These are phyloP conservation scores for Begonia loranthoides DNA, from an alignment of 306 rosid species.

Conservation along the genomic window DNA sequence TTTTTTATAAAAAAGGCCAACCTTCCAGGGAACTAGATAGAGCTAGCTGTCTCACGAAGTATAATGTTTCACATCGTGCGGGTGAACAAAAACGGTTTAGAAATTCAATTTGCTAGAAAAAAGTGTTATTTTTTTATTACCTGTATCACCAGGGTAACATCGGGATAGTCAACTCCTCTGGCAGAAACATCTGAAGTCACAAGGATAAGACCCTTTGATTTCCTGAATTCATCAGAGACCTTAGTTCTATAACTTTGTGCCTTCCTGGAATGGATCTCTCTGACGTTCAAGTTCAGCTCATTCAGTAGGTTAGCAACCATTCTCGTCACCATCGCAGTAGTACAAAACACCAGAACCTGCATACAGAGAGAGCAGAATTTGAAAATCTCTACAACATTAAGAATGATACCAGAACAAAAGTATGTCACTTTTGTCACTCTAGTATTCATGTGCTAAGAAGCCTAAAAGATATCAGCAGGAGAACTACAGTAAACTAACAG, in stretches of 20 bases:
- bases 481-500: background rate
- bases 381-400: slow-evolving; percentile 9
- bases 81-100: too few relatives aligned
- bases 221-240: slow-evolving; percentile 88
- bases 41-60: too few relatives aligned
- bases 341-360: slow-evolving; percentile 94
- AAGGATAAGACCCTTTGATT: slow-evolving; percentile 80
- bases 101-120: background rate
- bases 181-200: slow-evolving; percentile 98
- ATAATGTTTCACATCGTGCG: too few relatives aligned
- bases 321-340: slow-evolving; percentile 92
- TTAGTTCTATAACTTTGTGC: slow-evolving; percentile 81
- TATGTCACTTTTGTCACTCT: background rate
- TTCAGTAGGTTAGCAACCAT: slow-evolving; percentile 78
- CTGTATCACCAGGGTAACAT: slow-evolving; percentile 86
- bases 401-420: background rate
- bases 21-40: too few relatives aligned
- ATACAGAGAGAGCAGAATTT: slow-evolving; percentile 23
- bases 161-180: slow-evolving; percentile 97
- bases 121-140: slow-evolving; percentile 19
- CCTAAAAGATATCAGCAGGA: too few relatives aligned
- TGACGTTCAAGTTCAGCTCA: slow-evolving; percentile 75
- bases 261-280: slow-evolving; percentile 97
- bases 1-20: too few relatives aligned
- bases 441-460: background rate